Evolutionary conservation across 2,329 filamentous ascomycete species (phyloP), one percentile per base, ranked within the genome.

Genomic region (Neonectria neomacrospora): DNA sequence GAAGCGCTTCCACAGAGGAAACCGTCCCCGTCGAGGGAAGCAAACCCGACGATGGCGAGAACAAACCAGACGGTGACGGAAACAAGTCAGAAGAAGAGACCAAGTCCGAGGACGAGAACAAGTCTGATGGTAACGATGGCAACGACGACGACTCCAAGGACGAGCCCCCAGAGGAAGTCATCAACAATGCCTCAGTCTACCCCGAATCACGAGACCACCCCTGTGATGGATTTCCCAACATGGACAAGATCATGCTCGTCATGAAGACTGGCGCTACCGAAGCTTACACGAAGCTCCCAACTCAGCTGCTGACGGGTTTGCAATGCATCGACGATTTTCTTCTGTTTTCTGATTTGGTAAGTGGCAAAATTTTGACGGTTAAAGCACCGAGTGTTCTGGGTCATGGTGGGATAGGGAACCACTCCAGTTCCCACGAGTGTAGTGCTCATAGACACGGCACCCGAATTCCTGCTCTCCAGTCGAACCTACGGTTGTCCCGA

Each of bases 241-340:
- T 79, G 39, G 75, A 81, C 30, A 79, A 80, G 63, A 77, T 85
- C 47, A 77, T 83, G 32, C 75, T 88, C 28, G 80, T 88, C 59
- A 83, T 89, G 77, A 88, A 88, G 76, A 88, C 86, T 1, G 86
- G 86, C 48, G 84, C 85, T 3, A 86, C 84, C 45, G 85, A 88
- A 71, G 78, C 82, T 12, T 85, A 80, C 68, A 80, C 84, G 26
- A 84, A 84, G 65, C 73, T 89, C 4, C 85, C 86, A 8, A 84
- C 83, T 2, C 86, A 88, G 62, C 77, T 88, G 22, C 76, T 86
- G 60, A 87, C 86, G 2, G 81, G 81, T 11, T 74, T 87, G 58
- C 81, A 81, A 60, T 88, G 86, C 68, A 76, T 85, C n/a, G 78
- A 80, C 39, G 83, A 89, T 67, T 82, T 84, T 56, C 78, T 87